phyloP scores from a whole-genome alignment of 108 stramenopile genomes.

The Bacterosira constricta region DNA sequence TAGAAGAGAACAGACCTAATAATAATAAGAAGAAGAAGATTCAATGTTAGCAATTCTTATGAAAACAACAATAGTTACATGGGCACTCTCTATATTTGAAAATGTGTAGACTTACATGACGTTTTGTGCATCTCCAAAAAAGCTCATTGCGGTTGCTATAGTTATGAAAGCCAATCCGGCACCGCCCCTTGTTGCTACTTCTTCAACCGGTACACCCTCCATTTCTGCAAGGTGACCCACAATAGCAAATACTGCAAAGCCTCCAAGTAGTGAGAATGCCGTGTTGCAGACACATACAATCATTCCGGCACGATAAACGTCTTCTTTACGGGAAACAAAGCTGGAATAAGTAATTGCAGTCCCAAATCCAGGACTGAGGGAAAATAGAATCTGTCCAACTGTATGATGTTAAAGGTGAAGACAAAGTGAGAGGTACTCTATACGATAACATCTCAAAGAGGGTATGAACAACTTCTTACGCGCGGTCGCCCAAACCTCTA shows the following conservation, averaged over 20 bases:
- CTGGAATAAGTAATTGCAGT: not conserved
- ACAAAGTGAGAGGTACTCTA: too few species aligned
- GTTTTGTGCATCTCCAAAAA: slow-evolving; percentile 4
- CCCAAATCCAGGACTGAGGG: not conserved
- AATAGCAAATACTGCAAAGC: not conserved
- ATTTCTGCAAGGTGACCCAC: not conserved
- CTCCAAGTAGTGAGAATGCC: not conserved
- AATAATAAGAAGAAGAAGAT: too few species aligned
- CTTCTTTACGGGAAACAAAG: not conserved
- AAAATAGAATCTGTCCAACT: slow-evolving; percentile 3
- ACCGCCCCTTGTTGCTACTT: not conserved
- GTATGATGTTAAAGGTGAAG: too few species aligned
- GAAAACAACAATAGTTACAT: too few species aligned
- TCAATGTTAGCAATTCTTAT: too few species aligned
- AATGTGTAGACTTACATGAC: too few species aligned
- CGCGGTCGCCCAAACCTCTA: not conserved
- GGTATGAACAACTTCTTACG: too few species aligned
- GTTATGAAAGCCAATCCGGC: slow-evolving; percentile 3
- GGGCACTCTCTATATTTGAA: too few species aligned
- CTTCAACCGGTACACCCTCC: not conserved
- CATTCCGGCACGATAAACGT: not conserved
- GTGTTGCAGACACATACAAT: not conserved
- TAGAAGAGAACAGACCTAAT: slow-evolving; percentile 4
- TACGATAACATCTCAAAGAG: too few species aligned
- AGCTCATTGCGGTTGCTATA: not conserved